A percentile compares a stretch with the other conserved stretches of the same genome.
These are phyloP conservation scores for Gamsiella multidivaricata DNA, from an alignment of 192 early-diverging fungal species.

Conservation along the genomic window DNA sequence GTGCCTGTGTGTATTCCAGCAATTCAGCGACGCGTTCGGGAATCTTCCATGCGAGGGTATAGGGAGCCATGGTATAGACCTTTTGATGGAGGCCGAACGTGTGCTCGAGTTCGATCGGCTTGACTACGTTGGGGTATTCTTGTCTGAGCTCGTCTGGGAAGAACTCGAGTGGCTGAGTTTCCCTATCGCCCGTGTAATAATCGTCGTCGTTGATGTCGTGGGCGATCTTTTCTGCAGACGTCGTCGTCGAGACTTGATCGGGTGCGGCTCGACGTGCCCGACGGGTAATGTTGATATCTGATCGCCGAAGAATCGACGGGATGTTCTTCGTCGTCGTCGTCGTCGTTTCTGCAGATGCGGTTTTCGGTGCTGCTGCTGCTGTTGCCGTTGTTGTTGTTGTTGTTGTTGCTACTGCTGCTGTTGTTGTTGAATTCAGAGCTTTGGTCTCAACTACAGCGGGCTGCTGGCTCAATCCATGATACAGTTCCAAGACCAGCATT, in stretches of 20 bases:
- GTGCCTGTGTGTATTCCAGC: constrained; percentile 17
- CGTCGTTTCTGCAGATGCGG: background rate
- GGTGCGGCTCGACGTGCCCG: background rate
- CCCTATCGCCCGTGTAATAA: constrained; percentile 1
- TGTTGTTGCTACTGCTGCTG: background rate
- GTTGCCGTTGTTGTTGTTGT: background rate
- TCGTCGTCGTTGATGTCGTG: constrained; percentile 24
- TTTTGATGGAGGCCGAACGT: constrained; percentile 36
- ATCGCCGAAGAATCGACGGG: constrained; percentile 30
- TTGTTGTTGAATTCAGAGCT: background rate
- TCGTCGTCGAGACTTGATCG: background rate
- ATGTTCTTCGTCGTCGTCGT: background rate
- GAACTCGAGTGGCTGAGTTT: background rate
- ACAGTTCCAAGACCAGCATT: constrained; percentile 29
- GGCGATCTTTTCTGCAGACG: background rate
- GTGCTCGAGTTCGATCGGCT: constrained; percentile 38
- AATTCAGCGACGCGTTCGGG: constrained; percentile 32
- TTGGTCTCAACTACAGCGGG: constrained; percentile 14
- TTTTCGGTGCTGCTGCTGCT: background rate
- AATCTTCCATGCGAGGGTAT: constrained; percentile 39
- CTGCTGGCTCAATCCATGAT: constrained; percentile 10
- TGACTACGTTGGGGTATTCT: constrained; percentile 31
- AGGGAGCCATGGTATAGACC: constrained; percentile 36
- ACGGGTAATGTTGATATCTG: constrained; percentile 29
- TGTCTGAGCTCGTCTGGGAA: constrained; percentile 23